Evolutionary conservation across 257 asterid genomes (phyloP), one percentile per base, ranked within the genome.

Genomic region (Solanum virginianum): DNA sequence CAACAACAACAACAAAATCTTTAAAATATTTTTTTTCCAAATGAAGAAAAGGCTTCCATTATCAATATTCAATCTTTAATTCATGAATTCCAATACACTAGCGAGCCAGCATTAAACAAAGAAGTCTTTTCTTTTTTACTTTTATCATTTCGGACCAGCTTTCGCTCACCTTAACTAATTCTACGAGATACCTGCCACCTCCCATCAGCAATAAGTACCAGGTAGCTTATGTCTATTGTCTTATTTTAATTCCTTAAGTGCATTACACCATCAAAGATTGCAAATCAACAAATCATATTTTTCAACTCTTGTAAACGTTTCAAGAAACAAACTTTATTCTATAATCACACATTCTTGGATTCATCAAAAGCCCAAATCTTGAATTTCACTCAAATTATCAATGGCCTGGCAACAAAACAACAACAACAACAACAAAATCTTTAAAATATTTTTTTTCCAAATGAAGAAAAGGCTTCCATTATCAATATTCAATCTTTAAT

Each of bases 221-320:
- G 26, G 26, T 59, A 59, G 14, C 60, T 62, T 62, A 62, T 22
- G 32, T 65, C 22, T 1, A 22, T 2, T 16, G 47, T 77, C 82
- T 77, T 43, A 7, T 72, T 77, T 39, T 51, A 63, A 17, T 77
- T 77, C 26, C 47, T 66, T 2, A 77, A 26, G 45, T 77, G 47
- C 59, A 51, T 24, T 8, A 51, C 26, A 77, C 26, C 22, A 77
- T 77, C 43, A 77, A 77, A 51, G 1, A 77, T 75, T 77, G 24
- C 89, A 82, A 82, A 89, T 85, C 84, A 84, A 70, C 77, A 85
- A 87, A 59, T 70, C 53, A 84, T 89, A 85, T 86, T 85, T 87
- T 84, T 26, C 13, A 83, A 54, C 68, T 45, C 41, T 32, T 49
- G 43, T 45, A 18, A 75, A 20, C 18, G 11, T 32, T 32, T 47